phyloP scores from a whole-genome alignment of 2,329 filamentous ascomycete genomes.

The Mycosphaerella arachidis region DNA sequence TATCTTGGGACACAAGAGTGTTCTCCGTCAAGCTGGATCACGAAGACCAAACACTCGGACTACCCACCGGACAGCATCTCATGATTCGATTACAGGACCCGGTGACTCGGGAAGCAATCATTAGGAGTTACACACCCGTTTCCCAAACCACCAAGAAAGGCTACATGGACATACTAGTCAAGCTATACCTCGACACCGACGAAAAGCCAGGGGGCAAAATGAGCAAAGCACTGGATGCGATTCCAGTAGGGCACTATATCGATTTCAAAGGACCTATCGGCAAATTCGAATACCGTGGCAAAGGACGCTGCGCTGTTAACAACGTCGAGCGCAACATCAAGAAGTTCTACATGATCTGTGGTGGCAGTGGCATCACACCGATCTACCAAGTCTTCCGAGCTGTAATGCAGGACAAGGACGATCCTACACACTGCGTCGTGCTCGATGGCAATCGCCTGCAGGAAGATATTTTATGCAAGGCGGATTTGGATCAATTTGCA shows the following conservation, averaged over 20 bases:
- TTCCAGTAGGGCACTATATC: slow-evolving; percentile 67
- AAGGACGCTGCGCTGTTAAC: slow-evolving; percentile 59
- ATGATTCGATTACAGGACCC: slow-evolving; percentile 77
- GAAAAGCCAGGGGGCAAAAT: slow-evolving; percentile 65
- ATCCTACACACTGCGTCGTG: slow-evolving; percentile 65
- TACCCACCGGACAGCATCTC: slow-evolving; percentile 81
- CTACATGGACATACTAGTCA: slow-evolving; percentile 70
- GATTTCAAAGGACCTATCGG: slow-evolving; percentile 88
- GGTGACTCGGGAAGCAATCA: slow-evolving; percentile 65
- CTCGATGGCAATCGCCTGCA: slow-evolving; percentile 73
- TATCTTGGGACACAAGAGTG: slow-evolving; percentile 75
- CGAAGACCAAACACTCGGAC: slow-evolving; percentile 62
- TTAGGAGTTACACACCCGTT: slow-evolving; percentile 82
- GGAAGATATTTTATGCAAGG: slow-evolving; percentile 76
- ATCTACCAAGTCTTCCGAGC: slow-evolving; percentile 79
- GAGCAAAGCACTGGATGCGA: slow-evolving; percentile 70
- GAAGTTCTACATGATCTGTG: slow-evolving; percentile 80
- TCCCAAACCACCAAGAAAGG: slow-evolving; percentile 61
- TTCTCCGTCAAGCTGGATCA: slow-evolving; percentile 79
- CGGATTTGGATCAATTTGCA: slow-evolving; percentile 64
- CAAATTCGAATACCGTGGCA: slow-evolving; percentile 73
- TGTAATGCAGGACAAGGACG: slow-evolving; percentile 60
- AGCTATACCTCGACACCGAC: slow-evolving; percentile 66
- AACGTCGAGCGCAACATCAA: slow-evolving; percentile 53
- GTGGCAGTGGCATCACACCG: slow-evolving; percentile 85